Evolutionary conservation across 306 rosid genomes (phyloP).

Genomic region (Trichosanthes truncata): DNA sequence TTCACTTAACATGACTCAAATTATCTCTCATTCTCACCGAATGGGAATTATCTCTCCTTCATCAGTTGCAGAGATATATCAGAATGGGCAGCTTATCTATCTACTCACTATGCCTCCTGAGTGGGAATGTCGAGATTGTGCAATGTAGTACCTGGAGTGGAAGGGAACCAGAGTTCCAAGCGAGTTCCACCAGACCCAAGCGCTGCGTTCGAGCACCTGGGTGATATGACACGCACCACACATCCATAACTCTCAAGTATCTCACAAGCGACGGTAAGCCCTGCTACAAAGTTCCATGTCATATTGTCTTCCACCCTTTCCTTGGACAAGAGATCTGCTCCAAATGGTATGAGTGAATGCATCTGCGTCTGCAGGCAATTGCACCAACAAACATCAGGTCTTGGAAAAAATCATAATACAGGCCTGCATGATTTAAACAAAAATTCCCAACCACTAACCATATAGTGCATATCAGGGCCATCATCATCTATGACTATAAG

Average conservation of each 20-base stretch:
- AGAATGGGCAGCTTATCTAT: not conserved
- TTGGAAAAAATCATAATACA: not conserved
- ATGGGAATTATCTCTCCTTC: not conserved
- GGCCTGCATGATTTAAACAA: not conserved
- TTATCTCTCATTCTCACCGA: not conserved
- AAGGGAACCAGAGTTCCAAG: constrained; percentile 88
- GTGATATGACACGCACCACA: constrained; percentile 80
- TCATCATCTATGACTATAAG: constrained; percentile 84
- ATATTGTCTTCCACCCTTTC: constrained; percentile 79
- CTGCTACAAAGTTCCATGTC: constrained; percentile 97
- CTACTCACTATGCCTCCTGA: constrained; percentile 27
- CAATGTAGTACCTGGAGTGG: constrained; percentile 16
- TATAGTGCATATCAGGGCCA: constrained; percentile 98
- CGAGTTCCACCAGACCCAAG: constrained; percentile 95
- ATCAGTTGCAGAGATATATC: not conserved
- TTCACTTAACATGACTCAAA: not conserved
- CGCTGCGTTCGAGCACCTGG: constrained; percentile 64
- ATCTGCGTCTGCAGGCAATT: constrained; percentile 68
- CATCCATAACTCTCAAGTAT: constrained; percentile 89
- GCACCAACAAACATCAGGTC: constrained; percentile 5
- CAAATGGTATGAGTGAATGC: constrained; percentile 83
- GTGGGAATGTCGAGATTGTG: constrained; percentile 34
- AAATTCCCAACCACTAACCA: constrained; percentile 25
- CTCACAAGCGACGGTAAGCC: constrained; percentile 86
- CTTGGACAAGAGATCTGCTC: constrained; percentile 56